Conservation (phyloP, 179 eudicot genomes). For the Spinacia oleracea region DNA sequence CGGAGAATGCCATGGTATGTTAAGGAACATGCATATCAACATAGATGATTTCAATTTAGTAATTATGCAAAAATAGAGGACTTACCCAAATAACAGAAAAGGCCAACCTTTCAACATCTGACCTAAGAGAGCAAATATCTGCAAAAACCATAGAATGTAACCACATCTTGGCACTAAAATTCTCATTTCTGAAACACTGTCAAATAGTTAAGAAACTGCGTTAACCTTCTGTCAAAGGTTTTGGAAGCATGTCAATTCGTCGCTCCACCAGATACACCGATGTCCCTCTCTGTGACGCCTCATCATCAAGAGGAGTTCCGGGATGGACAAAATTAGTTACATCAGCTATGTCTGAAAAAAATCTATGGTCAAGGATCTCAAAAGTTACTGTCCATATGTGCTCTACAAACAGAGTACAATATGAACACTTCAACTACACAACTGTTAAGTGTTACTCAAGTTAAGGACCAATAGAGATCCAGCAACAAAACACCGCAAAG, state of each 20-base stretch:
- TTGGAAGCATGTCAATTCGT: constrained; percentile 99
- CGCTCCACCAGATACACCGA: constrained; percentile 98
- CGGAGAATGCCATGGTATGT: not conserved
- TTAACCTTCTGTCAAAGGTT: constrained; percentile 97
- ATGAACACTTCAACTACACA: not conserved
- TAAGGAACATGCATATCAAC: not conserved
- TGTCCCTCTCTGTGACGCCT: constrained; percentile 95
- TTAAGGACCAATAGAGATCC: not conserved
- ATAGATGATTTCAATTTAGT: not conserved
- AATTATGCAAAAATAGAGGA: constrained; percentile 6
- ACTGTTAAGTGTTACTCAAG: not conserved
- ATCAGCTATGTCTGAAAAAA: constrained; percentile 84
- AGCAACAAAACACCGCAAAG: not conserved
- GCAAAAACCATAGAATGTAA: constrained; percentile 30
- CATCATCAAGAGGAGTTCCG: constrained; percentile 92
- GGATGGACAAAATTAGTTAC: constrained; percentile 97
- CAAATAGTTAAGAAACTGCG: not conserved
- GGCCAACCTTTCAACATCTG: constrained; percentile 92
- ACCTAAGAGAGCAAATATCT: constrained; percentile 97
- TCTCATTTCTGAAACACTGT: constrained; percentile 7
- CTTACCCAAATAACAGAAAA: constrained; percentile 96
- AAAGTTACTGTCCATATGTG: not conserved
- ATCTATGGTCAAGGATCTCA: constrained; percentile 45
- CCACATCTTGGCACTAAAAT: constrained; percentile 12
- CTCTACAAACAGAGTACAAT: not conserved